Conservation (phyloP, 83 land plant genomes). For the Picea abies region DNA sequence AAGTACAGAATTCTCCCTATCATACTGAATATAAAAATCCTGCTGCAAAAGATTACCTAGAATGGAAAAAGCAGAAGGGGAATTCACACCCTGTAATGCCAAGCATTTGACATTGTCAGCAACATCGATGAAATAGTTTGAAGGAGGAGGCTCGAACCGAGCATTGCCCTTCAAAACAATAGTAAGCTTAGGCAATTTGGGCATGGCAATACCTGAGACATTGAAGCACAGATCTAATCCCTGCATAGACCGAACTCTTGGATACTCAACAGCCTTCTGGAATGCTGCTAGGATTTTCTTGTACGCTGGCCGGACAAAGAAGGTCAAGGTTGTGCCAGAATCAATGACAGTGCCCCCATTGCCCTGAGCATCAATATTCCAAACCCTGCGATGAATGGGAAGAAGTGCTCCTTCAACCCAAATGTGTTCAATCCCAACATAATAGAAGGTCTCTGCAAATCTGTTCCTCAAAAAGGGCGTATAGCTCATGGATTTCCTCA, state of each 20-base stretch:
- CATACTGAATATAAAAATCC: conserved; percentile 56
- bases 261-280: conserved; percentile 27
- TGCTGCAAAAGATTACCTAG: conserved; percentile 76
- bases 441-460: conserved; percentile 55
- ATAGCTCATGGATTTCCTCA: conserved; percentile 22
- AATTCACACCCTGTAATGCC: conserved; percentile 41
- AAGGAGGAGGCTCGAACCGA: conserved; percentile 51
- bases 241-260: conserved; percentile 33
- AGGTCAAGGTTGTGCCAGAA: conserved; percentile 72
- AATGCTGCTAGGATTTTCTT: conserved; percentile 31
- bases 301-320: conserved; percentile 49
- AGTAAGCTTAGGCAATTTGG: conserved; percentile 43
- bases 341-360: conserved; percentile 71
- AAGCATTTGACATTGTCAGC: conserved; percentile 44
- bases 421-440: conserved; percentile 41
- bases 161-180: conserved; percentile 43
- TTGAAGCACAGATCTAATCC: conserved; percentile 50
- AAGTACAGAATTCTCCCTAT: conserved; percentile 38
- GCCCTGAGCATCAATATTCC: conserved; percentile 52
- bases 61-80: conserved; percentile 30
- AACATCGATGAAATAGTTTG: conserved; percentile 59
- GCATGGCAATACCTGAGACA: conserved; percentile 21
- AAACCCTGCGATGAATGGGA: conserved; percentile 33
- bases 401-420: conserved; percentile 31
- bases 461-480: conserved; percentile 61